Base-by-base conservation (phyloP, 140 eudicot species). In the Oenanthe javanica region DNA sequence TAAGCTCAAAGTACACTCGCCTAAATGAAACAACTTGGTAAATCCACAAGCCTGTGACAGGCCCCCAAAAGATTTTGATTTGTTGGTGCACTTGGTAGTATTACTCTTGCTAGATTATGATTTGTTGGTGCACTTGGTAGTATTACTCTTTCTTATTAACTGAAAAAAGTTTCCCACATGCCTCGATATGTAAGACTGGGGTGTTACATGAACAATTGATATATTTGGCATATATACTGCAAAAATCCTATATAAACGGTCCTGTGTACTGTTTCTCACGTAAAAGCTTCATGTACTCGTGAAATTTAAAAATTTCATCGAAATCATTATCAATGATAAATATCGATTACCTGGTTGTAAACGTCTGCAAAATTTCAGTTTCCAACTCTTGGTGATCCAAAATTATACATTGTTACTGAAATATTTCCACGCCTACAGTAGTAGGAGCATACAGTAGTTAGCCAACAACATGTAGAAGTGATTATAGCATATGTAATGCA, bases 321-420 rank as follows among this genome's bases (percentile, higher is more conserved):
- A 5, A 23, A 5, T 46, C 40, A 6, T 31, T 11, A 66, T 0
- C 38, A 64, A 49, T 18, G 74, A 43, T 19, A 42, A 40, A 36
- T 7, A 79, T 59, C 15, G 27, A 23, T 80, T 85, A 93, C 99
- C 97, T 92, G 87, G 38, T 95, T 95, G 86, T 95, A 95, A 54
- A 92, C 77, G 79, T 95, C 91, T 27, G 97, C 92, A 82, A 95
- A 95, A 64, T 80, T 84, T 86, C 81, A 90, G 87, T 92, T 95
- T 75, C 99, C 99, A 78, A 95, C 99, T 88, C 99, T 86, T 10
- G 99, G 99, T 77, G 99, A 95, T 85, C 99, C 99, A 82, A 95
- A 95, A 87, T 95, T 95, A 55, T 95, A 95, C 99, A 95, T 95
- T 77, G 96, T 95, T 84, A 95, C 89, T 48, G 89, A 86, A 42